Evolutionary conservation across 1,284 basidiomycete species (phyloP), one percentile per base, ranked within the genome.

Genomic region (Gyrodon tennesseensis): DNA sequence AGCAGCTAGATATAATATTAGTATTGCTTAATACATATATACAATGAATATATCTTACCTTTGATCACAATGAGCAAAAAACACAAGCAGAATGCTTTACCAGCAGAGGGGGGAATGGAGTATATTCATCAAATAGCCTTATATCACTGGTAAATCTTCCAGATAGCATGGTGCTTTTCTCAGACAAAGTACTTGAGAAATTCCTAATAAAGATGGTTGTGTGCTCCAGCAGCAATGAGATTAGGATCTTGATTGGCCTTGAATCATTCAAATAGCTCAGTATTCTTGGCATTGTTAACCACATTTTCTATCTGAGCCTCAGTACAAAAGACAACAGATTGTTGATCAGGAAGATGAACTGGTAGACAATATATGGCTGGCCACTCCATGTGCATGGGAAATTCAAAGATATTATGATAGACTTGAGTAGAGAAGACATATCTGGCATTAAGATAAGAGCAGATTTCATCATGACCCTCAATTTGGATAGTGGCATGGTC

Each of bases 221-320:
- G 68, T 9, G 78, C 78, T 11, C 71, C 57, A 59, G 71, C 67
- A 7, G 71, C 75, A 39, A 76, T 70, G 4, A 59, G 44, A 0
- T 65, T 69, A 29, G 52, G 37, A 63, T 77, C 64, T 0, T 66
- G 57, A 69, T 84, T 83, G 2, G 77, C 78, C 4, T 75, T 72
- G 67, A 84, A 83, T 66, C 74, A 84, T 9, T 72, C 80, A 13
- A 78, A 78, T 0, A 73, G 21, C 2, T 66, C 69, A 8, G 78
- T 81, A 4, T 70, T 52, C 19, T 73, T 67, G 8, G n/a, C 11
- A n/a, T 43, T 74, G 15, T 72, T 64, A 34, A 37, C 78, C 73
- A 62, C 52, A 5, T 65, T 6, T 0, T 54, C 11, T 0, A 69
- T 13, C 2, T 60, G 4, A 7, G 15, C 67, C 3, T 77, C 57